phyloP scores from a whole-genome alignment of 2,329 filamentous ascomycete species.

The Colletotrichum horii region DNA sequence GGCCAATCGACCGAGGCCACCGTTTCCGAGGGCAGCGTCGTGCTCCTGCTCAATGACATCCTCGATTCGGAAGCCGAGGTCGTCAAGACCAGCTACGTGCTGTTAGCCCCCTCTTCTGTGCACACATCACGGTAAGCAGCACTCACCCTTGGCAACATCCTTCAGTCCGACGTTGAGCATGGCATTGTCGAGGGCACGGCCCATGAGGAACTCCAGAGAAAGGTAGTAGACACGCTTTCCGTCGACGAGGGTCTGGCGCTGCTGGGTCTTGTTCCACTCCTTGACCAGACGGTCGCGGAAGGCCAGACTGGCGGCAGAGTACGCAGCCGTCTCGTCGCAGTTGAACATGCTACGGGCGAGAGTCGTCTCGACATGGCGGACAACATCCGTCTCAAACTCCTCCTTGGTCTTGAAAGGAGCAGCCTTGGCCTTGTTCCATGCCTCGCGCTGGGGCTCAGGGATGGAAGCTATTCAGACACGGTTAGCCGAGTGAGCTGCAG shows the following conservation, averaged over 20 bases:
- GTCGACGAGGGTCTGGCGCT: slow-evolving; percentile 89
- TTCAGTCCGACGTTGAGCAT: slow-evolving; percentile 96
- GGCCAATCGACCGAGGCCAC: slow-evolving; percentile 90
- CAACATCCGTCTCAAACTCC: slow-evolving; percentile 85
- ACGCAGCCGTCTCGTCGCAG: slow-evolving; percentile 93
- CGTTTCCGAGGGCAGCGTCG: slow-evolving; percentile 94
- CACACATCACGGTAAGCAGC: not conserved
- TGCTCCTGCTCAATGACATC: slow-evolving; percentile 95
- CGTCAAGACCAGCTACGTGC: slow-evolving; percentile 75
- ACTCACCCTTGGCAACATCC: slow-evolving; percentile 77
- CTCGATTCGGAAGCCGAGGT: slow-evolving; percentile 96
- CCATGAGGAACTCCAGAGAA: slow-evolving; percentile 98
- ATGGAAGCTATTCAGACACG: slow-evolving; percentile 67
- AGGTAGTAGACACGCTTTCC: slow-evolving; percentile 97
- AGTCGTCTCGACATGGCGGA: slow-evolving; percentile 95
- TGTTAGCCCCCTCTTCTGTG: slow-evolving; percentile 19
- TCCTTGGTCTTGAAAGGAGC: slow-evolving; percentile 78
- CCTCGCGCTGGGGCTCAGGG: slow-evolving; percentile 84
- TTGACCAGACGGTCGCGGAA: slow-evolving; percentile 92
- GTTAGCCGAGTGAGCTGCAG: not conserved
- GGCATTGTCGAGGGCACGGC: slow-evolving; percentile 93
- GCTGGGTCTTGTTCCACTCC: slow-evolving; percentile 98
- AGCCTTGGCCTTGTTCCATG: slow-evolving; percentile 71
- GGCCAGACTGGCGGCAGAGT: slow-evolving; percentile 87
- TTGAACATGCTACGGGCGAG: slow-evolving; percentile 97